phyloP scores from a whole-genome alignment of 768 basidiomycete species.

The Mrakia gelida region DNA sequence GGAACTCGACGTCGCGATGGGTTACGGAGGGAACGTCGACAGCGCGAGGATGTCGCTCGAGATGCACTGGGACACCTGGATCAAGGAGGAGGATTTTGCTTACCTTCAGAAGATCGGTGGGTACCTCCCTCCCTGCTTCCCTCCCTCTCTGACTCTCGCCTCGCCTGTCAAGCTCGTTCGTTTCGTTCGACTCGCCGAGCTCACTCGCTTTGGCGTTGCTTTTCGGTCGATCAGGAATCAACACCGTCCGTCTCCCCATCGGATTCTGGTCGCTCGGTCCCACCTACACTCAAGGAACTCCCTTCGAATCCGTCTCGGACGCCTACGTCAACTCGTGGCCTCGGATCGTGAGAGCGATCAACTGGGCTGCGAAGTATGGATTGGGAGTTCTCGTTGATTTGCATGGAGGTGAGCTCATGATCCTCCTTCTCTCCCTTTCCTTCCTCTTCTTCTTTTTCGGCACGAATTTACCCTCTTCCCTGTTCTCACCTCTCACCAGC shows the following conservation, averaged over 20 bases:
- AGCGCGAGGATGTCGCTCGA: slow-evolving; percentile 49
- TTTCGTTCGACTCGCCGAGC: background rate
- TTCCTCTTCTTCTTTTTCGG: background rate
- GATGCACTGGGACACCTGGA: slow-evolving; percentile 72
- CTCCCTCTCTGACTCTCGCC: background rate
- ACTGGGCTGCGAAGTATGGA: slow-evolving; percentile 61
- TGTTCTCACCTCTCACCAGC: background rate
- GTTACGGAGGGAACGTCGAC: slow-evolving; percentile 7
- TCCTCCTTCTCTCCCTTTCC: background rate
- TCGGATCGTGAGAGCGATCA: slow-evolving; percentile 52
- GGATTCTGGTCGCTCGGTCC: slow-evolving; percentile 73
- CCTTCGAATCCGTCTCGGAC: slow-evolving; percentile 56
- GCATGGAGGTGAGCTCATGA: slow-evolving; percentile 1
- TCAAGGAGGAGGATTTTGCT: slow-evolving; percentile 73
- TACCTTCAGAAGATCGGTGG: slow-evolving; percentile 49
- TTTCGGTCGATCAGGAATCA: slow-evolving; percentile 48
- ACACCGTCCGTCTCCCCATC: slow-evolving; percentile 61
- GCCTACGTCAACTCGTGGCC: slow-evolving; percentile 63
- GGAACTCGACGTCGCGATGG: slow-evolving; percentile 18
- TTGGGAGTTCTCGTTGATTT: slow-evolving; percentile 61
- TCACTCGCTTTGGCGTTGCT: no score
- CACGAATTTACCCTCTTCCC: no score
- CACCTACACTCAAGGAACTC: slow-evolving; percentile 68
- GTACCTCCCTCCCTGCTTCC: background rate
- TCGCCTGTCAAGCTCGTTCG: background rate